These are phyloP conservation scores for Hanseniaspora vineae DNA, from an alignment of 805 yeast genomes.

Conservation along the genomic window DNA sequence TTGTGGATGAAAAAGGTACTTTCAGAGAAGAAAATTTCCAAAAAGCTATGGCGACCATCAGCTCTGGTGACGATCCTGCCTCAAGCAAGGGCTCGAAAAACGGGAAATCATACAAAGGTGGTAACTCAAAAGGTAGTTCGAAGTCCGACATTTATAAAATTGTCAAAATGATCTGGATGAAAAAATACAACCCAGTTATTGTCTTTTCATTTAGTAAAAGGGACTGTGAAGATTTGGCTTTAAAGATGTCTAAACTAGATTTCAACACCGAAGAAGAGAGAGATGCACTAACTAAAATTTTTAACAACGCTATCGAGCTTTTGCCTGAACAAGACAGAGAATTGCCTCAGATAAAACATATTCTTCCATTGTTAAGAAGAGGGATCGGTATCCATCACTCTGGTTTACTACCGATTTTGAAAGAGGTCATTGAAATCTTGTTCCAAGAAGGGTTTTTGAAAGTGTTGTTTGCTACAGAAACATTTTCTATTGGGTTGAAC, in stretches of 20 bases:
- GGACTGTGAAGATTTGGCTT: conserved; percentile 89
- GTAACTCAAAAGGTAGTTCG: conserved; percentile 39
- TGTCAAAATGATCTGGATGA: conserved; percentile 95
- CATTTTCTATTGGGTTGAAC: conserved; percentile 94
- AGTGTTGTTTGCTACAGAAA: conserved; percentile 94
- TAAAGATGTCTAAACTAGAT: conserved; percentile 91
- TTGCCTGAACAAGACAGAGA: conserved; percentile 86
- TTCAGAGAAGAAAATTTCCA: conserved; percentile 97
- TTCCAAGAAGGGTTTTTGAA: conserved; percentile 95
- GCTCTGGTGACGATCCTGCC: conserved; percentile 73
- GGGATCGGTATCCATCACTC: conserved; percentile 99
- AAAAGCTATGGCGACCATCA: conserved; percentile 91
- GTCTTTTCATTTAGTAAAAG: conserved; percentile 96
- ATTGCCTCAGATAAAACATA: conserved; percentile 87
- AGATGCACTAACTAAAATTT: conserved; percentile 79
- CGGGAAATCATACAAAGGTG: conserved; percentile 81
- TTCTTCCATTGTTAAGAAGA: conserved; percentile 75
- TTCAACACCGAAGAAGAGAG: conserved; percentile 92
- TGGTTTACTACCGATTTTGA: conserved; percentile 83
- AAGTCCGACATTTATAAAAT: conserved; percentile 87
- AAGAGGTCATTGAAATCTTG: conserved; percentile 88
- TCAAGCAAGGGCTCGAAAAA: conserved; percentile 52
- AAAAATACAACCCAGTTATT: conserved; percentile 93
- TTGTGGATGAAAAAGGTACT: conserved; percentile 92
- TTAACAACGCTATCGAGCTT: conserved; percentile 76